phyloP scores from a whole-genome alignment of 257 asterid genomes.

The Solanum sparsipilum region DNA sequence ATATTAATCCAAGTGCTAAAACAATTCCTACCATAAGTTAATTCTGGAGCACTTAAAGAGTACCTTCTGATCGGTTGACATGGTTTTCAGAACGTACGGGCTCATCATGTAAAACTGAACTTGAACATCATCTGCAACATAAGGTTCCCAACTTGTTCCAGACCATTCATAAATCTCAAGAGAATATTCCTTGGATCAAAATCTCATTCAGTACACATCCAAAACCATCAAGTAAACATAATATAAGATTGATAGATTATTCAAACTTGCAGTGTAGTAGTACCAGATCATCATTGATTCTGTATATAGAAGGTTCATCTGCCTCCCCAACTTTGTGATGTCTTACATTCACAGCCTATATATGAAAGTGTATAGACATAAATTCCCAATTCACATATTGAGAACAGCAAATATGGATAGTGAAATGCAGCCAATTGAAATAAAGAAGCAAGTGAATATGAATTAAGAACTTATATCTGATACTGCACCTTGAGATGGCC shows the following conservation, averaged over 20 bases:
- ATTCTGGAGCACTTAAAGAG: neutral
- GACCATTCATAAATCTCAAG: slow-evolving; percentile 77
- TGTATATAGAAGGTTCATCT: slow-evolving; percentile 64
- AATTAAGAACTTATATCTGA: neutral
- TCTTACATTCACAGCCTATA: slow-evolving; percentile 59
- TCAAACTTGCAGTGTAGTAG: neutral
- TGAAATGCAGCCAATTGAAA: neutral
- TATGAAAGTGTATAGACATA: neutral
- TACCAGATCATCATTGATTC: slow-evolving; percentile 88
- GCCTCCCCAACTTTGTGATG: slow-evolving; percentile 70
- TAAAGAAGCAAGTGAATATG: neutral
- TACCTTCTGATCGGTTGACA: slow-evolving; percentile 71
- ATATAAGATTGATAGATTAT: neutral
- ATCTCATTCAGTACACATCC: neutral
- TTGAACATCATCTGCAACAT: slow-evolving; percentile 71
- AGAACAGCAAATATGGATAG: neutral
- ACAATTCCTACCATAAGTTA: neutral
- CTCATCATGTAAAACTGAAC: slow-evolving; percentile 94
- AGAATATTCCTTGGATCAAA: slow-evolving; percentile 44
- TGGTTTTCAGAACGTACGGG: slow-evolving; percentile 77
- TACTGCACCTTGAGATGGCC: slow-evolving; percentile 73
- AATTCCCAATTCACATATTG: neutral
- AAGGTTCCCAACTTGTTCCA: slow-evolving; percentile 71
- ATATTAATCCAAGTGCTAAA: neutral
- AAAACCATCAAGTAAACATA: neutral